Evolutionary conservation across 768 basidiomycete genomes (phyloP), one percentile per base, ranked within the genome.

Genomic region (Amanita phalloides): DNA sequence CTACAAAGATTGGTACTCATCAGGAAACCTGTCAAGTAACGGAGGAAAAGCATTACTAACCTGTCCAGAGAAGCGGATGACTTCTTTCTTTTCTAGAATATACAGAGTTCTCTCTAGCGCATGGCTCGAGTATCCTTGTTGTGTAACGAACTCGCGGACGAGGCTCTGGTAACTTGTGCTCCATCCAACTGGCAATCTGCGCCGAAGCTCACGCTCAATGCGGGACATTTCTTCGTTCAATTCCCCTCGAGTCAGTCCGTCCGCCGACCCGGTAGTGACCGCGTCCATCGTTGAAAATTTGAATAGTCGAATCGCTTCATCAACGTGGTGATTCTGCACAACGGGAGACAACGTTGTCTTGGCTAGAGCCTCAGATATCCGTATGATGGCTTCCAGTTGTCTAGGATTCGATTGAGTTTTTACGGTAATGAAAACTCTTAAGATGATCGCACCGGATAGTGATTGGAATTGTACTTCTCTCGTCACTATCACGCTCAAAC

Each of bases 281-380:
- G 96, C 96, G 64, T 98, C 93, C 95, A 99, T 98, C 2, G 96
- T 98, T 7, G 94, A 97, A 70, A 84, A 94, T 62, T 95, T 98
- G 83, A 99, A 99, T 38, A 99, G 68, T 8, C 96, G 86, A 59
- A 98, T 97, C 5, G 96, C 90, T 66, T 99, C 96, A 66, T 97
- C 94, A 21, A 98, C 95, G 59, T 99, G 94, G 63, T 94, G 86
- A 45, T 85, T 86, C 60, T 85, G 82, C 3, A 98, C 96, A 3
- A 83, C 76, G 0, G 90, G 75, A 0, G 87, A 85, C 13, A 99
- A 74, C 3, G 92, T 92, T 68, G 97, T 79, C 62, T 98, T 99
- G 10, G 95, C 94, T 17, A 97, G 73, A 2, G 95, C 86, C 65
- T 99, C 96, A 1, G 96, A 98, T 63, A 98, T 98, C 33, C 96